Evolutionary conservation across 345 rosid species (phyloP).

Genomic region (Moricandia moricandioides): DNA sequence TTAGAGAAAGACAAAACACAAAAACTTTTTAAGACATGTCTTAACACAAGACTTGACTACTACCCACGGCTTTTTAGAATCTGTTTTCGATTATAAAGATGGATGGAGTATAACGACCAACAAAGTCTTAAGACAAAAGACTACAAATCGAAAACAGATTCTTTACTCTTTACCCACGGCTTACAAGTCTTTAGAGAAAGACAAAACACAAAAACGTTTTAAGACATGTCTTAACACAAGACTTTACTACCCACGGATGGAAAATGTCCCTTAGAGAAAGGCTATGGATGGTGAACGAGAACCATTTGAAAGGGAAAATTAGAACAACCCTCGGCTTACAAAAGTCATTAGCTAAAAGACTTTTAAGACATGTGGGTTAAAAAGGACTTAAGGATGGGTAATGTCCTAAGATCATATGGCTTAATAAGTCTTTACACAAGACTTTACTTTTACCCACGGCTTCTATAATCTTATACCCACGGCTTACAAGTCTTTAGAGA

Average conservation of each 20-base stretch:
- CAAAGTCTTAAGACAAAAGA: too few species aligned
- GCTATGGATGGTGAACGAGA: too few species aligned
- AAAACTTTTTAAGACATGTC: too few species aligned
- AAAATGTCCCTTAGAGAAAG: not conserved
- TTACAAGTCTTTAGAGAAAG: not conserved
- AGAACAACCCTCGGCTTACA: too few species aligned
- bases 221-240: not conserved
- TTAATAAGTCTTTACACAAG: not conserved
- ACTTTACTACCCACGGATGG: not conserved
- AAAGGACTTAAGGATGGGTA: not conserved
- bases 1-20: too few species aligned
- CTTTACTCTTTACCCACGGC: not conserved
- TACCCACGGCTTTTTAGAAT: too few species aligned
- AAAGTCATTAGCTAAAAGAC: too few species aligned
- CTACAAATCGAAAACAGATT: too few species aligned
- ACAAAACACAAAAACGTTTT: not conserved
- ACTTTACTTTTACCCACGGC: not conserved
- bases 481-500: not conserved
- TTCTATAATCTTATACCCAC: not conserved
- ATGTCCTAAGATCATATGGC: not conserved
- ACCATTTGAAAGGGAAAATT: too few species aligned
- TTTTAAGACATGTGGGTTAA: too few species aligned
- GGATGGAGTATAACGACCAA: too few species aligned
- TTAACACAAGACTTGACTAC: not conserved
- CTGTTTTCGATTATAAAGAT: too few species aligned